A percentile compares a stretch with the other conserved stretches of the same genome.
These are phyloP conservation scores for Amanita molliuscula DNA, from an alignment of 768 basidiomycete species.

Conservation along the genomic window DNA sequence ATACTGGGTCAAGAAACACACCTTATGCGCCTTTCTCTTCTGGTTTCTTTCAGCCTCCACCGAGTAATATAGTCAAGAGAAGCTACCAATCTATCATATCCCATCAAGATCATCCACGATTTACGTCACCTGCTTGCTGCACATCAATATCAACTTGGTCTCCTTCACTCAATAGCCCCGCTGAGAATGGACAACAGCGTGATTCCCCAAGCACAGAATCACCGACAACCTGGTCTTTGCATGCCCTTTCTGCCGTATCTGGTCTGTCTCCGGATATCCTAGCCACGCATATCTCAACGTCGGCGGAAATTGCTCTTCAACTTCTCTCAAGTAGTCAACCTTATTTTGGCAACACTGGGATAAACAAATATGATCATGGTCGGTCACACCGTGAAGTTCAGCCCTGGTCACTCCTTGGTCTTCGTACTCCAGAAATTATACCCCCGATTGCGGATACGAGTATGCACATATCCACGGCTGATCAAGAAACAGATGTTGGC, in stretches of 20 bases:
- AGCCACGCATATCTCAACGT: constrained; percentile 24
- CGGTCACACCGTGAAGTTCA: background rate
- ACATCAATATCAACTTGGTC: background rate
- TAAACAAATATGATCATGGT: background rate
- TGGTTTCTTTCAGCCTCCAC: background rate
- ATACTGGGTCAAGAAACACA: constrained; percentile 1
- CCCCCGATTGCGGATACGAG: constrained; percentile 10
- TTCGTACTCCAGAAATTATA: constrained; percentile 1
- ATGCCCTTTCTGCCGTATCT: constrained; percentile 17
- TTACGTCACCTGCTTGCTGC: background rate
- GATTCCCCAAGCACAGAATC: background rate
- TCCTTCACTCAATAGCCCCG: background rate
- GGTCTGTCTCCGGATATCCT: constrained; percentile 23
- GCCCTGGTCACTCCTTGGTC: background rate
- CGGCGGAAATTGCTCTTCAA: constrained; percentile 12
- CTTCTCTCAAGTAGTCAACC: background rate
- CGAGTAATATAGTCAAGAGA: background rate
- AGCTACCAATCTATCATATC: background rate
- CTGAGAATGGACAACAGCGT: background rate
- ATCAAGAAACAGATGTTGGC: constrained; percentile 12
- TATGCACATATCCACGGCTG: constrained; percentile 10
- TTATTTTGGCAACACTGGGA: background rate
- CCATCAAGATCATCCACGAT: background rate
- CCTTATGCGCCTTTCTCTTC: constrained; percentile 7
- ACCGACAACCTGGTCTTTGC: background rate